Evolutionary conservation across 1,284 basidiomycete species (phyloP).

Genomic region (Austropuccinia psidii): DNA sequence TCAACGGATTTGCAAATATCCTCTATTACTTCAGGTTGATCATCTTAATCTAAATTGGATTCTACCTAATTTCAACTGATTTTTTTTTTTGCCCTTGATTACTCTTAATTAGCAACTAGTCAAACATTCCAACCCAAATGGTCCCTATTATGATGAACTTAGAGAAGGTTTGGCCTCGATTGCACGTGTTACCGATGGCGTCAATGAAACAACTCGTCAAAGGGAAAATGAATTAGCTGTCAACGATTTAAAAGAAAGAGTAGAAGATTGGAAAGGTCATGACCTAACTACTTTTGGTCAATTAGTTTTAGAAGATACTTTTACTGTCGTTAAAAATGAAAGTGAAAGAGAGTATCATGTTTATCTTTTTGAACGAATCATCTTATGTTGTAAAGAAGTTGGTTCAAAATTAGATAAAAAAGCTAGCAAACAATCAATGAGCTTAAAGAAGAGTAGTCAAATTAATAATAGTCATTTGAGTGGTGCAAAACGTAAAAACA

Average conservation of each 20-base stretch:
- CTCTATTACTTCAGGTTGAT: slow-evolving; percentile 58
- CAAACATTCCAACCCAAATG: slow-evolving; percentile 59
- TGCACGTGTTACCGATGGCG: slow-evolving; percentile 86
- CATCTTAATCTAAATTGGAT: slow-evolving; percentile 14
- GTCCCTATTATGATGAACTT: slow-evolving; percentile 71
- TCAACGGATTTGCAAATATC: slow-evolving; percentile 70
- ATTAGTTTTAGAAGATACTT: slow-evolving; percentile 86
- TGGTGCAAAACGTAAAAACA: slow-evolving; percentile 54
- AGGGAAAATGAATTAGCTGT: slow-evolving; percentile 76
- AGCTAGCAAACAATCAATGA: slow-evolving; percentile 31
- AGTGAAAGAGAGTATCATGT: slow-evolving; percentile 97
- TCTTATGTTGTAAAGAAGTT: slow-evolving; percentile 91
- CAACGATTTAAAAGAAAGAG: slow-evolving; percentile 74
- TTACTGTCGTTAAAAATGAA: slow-evolving; percentile 91
- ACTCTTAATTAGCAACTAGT: slow-evolving; percentile 48
- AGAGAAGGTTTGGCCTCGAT: slow-evolving; percentile 73
- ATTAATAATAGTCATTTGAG: not conserved
- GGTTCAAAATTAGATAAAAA: slow-evolving; percentile 42
- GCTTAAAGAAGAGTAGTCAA: slow-evolving; percentile 20
- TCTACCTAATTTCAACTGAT: slow-evolving; percentile 36
- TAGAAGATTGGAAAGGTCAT: slow-evolving; percentile 99
- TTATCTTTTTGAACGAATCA: slow-evolving; percentile 97
- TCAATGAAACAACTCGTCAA: slow-evolving; percentile 87
- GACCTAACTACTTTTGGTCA: slow-evolving; percentile 87
- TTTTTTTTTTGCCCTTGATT: not conserved